A percentile compares a stretch with the other conserved stretches of the same genome.
phyloP scores from a whole-genome alignment of 495 filamentous ascomycete species.

The Talaromyces liani region DNA sequence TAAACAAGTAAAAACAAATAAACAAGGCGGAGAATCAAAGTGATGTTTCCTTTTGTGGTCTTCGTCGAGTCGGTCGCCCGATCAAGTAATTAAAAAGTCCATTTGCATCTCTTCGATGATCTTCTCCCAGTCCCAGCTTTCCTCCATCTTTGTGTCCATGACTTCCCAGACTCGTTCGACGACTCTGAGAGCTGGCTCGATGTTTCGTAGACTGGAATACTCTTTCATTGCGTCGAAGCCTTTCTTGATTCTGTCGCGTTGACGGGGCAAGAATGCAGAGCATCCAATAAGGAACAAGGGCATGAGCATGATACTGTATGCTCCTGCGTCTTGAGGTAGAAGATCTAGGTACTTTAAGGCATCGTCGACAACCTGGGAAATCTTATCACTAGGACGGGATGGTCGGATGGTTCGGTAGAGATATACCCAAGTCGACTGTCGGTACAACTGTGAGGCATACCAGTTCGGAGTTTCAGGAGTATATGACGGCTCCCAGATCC shows the following conservation, averaged over 20 bases:
- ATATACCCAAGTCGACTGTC: slow-evolving; percentile 88
- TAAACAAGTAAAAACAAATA: slow-evolving; percentile 22
- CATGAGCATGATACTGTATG: slow-evolving; percentile 78
- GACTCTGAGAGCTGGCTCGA: slow-evolving; percentile 64
- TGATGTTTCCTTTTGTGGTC: neutral
- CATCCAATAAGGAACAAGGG: slow-evolving; percentile 85
- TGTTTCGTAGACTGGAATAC: slow-evolving; percentile 76
- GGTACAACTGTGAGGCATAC: slow-evolving; percentile 72
- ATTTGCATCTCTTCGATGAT: slow-evolving; percentile 69
- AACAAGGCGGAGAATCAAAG: slow-evolving; percentile 2
- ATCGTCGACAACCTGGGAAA: slow-evolving; percentile 69
- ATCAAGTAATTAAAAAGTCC: slow-evolving; percentile 73
- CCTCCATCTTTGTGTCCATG: slow-evolving; percentile 69
- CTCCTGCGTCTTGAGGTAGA: slow-evolving; percentile 53
- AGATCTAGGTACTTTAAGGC: slow-evolving; percentile 58
- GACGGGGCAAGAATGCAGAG: slow-evolving; percentile 62
- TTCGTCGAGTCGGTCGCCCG: neutral
- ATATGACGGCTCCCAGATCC: slow-evolving; percentile 67
- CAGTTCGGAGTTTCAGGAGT: slow-evolving; percentile 63
- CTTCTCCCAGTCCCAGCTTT: slow-evolving; percentile 85
- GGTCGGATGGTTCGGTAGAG: slow-evolving; percentile 78
- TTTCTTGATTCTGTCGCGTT: slow-evolving; percentile 60
- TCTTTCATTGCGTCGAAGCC: slow-evolving; percentile 64
- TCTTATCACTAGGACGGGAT: slow-evolving; percentile 58
- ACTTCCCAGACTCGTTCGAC: slow-evolving; percentile 76